Evolutionary conservation across 345 rosid genomes (phyloP).

Genomic region (Brassica rapa): DNA sequence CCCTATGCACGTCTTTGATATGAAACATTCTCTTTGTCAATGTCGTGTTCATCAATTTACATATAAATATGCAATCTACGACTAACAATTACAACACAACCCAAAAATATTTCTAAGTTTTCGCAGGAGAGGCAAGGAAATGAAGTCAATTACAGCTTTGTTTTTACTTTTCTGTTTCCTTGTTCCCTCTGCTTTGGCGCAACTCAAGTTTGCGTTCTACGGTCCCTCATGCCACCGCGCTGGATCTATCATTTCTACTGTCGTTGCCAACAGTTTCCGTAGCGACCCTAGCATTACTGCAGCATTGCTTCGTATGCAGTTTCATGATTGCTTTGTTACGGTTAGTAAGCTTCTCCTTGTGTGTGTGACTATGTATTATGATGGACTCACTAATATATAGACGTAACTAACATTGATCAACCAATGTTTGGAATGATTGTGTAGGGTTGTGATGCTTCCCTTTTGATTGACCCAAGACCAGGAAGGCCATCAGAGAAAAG

Average conservation of each 20-base stretch:
- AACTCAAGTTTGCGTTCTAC: constrained; percentile 58
- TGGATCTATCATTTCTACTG: constrained; percentile 50
- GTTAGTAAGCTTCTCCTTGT: constrained; percentile 42
- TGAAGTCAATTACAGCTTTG: constrained; percentile 31
- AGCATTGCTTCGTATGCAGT: constrained; percentile 84
- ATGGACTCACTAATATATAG: neutral
- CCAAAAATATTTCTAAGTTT: neutral
- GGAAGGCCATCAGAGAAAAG: constrained; percentile 42
- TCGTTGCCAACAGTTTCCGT: constrained; percentile 44
- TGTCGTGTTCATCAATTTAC: neutral
- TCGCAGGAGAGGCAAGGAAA: neutral
- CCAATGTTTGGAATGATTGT: neutral
- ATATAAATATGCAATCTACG: constrained; percentile 22
- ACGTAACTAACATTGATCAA: neutral
- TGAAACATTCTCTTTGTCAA: constrained; percentile 15
- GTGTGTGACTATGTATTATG: neutral
- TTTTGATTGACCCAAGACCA: constrained; percentile 37
- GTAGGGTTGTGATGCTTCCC: constrained; percentile 46
- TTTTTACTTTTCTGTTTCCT: constrained; percentile 29
- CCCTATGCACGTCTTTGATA: constrained; percentile 13
- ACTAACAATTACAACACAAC: neutral
- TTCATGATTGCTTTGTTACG: constrained; percentile 79
- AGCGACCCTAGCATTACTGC: constrained; percentile 51
- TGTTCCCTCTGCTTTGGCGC: constrained; percentile 48
- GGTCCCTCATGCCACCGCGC: constrained; percentile 55